Base-by-base conservation (phyloP, 352 stramenopile genomes). In the Phytophthora citricola region DNA sequence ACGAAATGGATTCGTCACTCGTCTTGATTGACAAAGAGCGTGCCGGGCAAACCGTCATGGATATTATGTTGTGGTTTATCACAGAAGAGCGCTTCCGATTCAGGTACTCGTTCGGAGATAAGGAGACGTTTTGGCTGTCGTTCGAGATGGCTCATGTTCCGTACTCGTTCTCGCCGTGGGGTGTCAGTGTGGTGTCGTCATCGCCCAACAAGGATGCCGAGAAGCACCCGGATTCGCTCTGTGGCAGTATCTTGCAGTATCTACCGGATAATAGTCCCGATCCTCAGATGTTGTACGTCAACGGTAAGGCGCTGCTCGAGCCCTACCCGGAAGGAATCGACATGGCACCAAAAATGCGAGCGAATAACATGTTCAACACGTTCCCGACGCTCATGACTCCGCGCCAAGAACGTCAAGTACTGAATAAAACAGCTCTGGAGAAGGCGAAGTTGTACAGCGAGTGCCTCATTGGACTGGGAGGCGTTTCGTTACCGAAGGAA, bases 1-100 rank as follows among this genome's bases (percentile, higher is more conserved):
- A 90, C 26, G 81, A 92, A 55, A 76, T 86, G 64, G 83, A 90
- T 49, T 90, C 79, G 15, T 90, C 79, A 8, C 76, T 92, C 22
- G 70, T 92, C 4, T 41, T 78, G 1, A 65, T 92, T 27, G 77
- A 92, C 55, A 92, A 92, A 61, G 44, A 66, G 10, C 75, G 73
- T 8, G 65, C 62, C 1, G 69, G 60, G 3, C 71, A 78, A 27
- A 71, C 71, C 0, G 60, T 69, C n/a, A 66, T 87, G 52, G 73
- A 88, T 2, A 66, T 91, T 26, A 73, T 92, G 27, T 78, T 79
- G 71, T 84, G 77, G 60, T 70, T 92, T 39, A 83, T 90, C 50
- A 81, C 78, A 0, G 31, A 85, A 39, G 70, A 78, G 50, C 79
- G 83, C 10, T 89, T 90, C 56, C 46, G 69, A 10, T 75, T 73